Evolutionary conservation across 352 stramenopile species (phyloP).

Genomic region (Globisporangium paddicum): DNA sequence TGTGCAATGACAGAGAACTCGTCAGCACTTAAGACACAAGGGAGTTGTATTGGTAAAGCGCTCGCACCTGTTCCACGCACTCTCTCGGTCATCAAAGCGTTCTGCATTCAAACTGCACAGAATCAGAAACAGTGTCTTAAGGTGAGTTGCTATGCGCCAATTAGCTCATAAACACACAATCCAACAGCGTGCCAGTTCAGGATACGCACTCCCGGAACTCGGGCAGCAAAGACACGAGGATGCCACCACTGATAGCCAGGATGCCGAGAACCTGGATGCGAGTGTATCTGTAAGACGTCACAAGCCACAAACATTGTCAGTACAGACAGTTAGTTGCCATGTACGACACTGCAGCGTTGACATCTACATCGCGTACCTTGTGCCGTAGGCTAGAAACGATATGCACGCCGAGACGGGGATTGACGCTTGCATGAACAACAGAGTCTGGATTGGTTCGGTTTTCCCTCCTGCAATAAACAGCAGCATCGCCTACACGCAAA

Average conservation of each 20-base stretch:
- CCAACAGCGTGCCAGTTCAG: too few relatives aligned
- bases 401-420: conserved; percentile 67
- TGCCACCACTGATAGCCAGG: conserved; percentile 52
- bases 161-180: too few relatives aligned
- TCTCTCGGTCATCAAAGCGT: conserved; percentile 62
- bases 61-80: conserved; percentile 77
- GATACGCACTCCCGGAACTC: conserved; percentile 70
- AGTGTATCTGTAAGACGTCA: conserved; percentile 43
- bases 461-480: conserved; percentile 80
- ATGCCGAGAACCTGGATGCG: conserved; percentile 69
- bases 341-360: neutral
- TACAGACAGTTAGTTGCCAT: neutral
- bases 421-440: conserved; percentile 83
- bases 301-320: too few relatives aligned
- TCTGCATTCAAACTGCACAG: conserved; percentile 52
- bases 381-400: conserved; percentile 48
- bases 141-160: neutral
- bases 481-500: conserved; percentile 56
- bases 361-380: conserved; percentile 25
- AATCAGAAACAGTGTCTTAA: neutral
- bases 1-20: too few relatives aligned
- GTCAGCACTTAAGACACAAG: too few relatives aligned
- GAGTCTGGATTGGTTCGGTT: conserved; percentile 78
- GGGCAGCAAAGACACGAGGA: conserved; percentile 73
- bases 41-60: too few relatives aligned